These are phyloP conservation scores for Globisporangium takayamanum DNA, from an alignment of 352 stramenopile species.

Conservation along the genomic window DNA sequence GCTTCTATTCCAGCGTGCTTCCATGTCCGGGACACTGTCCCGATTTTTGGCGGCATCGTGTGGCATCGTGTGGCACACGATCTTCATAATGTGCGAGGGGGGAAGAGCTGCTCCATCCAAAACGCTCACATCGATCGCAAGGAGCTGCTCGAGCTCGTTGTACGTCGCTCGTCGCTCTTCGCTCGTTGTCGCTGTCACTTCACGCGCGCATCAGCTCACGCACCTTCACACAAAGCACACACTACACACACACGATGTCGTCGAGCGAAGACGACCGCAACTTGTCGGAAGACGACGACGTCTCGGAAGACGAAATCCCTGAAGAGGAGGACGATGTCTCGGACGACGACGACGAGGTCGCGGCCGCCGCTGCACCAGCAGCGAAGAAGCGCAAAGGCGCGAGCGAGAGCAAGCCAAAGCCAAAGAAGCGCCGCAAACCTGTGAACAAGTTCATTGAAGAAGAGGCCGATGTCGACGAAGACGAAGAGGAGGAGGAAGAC, in stretches of 20 bases:
- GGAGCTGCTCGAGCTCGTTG: too few species aligned
- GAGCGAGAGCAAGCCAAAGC: slow-evolving; percentile 54
- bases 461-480: slow-evolving; percentile 82
- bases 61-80: too few species aligned
- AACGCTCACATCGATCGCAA: too few species aligned
- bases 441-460: slow-evolving; percentile 90
- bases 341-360: slow-evolving; percentile 43
- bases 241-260: slow-evolving; percentile 47
- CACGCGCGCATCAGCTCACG: not conserved
- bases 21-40: too few species aligned
- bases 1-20: too few species aligned
- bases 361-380: not conserved
- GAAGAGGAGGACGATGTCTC: slow-evolving; percentile 55
- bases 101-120: too few species aligned
- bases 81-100: too few species aligned
- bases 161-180: too few species aligned
- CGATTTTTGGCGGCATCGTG: too few species aligned
- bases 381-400: slow-evolving; percentile 69
- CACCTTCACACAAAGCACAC: not conserved
- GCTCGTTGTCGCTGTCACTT: too few species aligned
- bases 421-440: slow-evolving; percentile 78
- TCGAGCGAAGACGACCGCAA: slow-evolving; percentile 86
- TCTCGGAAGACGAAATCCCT: slow-evolving; percentile 12
- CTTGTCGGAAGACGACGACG: slow-evolving; percentile 44
- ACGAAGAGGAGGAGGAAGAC: slow-evolving; percentile 84